Percentiles rank a stretch among this genome's conserved stretches.
phyloP scores from a whole-genome alignment of 768 basidiomycete species.

The Suillus variegatus region DNA sequence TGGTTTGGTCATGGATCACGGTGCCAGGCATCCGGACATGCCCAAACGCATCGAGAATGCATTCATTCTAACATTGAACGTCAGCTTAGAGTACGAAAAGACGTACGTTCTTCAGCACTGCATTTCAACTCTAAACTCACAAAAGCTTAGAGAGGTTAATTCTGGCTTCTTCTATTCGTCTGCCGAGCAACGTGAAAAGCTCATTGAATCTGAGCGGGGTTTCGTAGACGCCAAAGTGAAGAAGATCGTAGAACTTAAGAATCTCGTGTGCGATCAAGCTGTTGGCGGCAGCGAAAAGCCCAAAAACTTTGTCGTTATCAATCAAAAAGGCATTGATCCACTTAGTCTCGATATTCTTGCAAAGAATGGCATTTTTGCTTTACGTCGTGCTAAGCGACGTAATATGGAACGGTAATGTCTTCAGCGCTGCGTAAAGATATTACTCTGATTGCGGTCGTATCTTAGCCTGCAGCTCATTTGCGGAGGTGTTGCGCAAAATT shows the following conservation, averaged over 20 bases:
- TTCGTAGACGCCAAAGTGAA: constrained; percentile 93
- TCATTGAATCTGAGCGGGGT: constrained; percentile 94
- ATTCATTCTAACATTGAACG: constrained; percentile 92
- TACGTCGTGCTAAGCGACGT: constrained; percentile 93
- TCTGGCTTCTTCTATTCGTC: constrained; percentile 99
- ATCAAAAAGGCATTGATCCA: constrained; percentile 99
- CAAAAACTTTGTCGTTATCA: constrained; percentile 92
- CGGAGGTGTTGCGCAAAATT: constrained; percentile 96
- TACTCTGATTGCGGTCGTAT: constrained; percentile 14
- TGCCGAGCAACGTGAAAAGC: constrained; percentile 96
- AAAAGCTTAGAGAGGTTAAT: constrained; percentile 84
- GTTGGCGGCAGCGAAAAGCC: constrained; percentile 79
- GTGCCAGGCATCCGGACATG: constrained; percentile 98
- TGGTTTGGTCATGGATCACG: constrained; percentile 96
- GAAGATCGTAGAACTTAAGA: constrained; percentile 97
- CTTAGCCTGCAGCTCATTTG: constrained; percentile 87
- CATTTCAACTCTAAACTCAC: constrained; percentile 21
- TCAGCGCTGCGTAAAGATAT: constrained; percentile 33
- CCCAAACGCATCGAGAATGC: constrained; percentile 98
- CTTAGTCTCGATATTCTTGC: constrained; percentile 93
- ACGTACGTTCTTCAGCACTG: constrained; percentile 65
- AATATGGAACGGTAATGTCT: constrained; percentile 91
- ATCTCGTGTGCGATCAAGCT: constrained; percentile 92
- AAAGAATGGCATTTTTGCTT: constrained; percentile 94
- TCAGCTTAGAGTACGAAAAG: constrained; percentile 98